Conservation (phyloP, 257 asterid species). For the Solanum okadae region DNA sequence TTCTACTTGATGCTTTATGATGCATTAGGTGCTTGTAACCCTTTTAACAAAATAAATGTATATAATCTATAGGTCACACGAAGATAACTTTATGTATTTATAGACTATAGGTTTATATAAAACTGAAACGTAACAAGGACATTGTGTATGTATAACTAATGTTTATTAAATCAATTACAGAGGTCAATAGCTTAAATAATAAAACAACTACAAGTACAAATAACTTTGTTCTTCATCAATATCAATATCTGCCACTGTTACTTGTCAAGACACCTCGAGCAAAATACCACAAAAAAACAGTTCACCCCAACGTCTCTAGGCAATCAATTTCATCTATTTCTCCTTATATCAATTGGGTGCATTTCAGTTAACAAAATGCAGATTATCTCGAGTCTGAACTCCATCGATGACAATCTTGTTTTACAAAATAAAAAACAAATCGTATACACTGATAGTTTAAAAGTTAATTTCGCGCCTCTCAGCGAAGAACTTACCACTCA, state of each 20-base stretch:
- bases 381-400: neutral
- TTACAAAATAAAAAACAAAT: neutral
- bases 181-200: neutral
- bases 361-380: neutral
- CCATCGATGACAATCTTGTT: neutral
- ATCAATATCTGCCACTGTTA: neutral
- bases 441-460: slow-evolving; percentile 5
- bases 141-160: neutral
- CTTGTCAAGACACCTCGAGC: neutral
- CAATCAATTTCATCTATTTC: neutral
- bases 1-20: neutral
- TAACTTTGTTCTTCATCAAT: neutral
- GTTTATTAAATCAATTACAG: neutral
- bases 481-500: slow-evolving; percentile 68
- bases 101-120: neutral
- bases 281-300: neutral
- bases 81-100: neutral
- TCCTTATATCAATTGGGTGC: neutral
- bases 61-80: fast-evolving
- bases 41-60: neutral
- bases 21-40: neutral
- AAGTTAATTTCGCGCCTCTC: slow-evolving; percentile 92
- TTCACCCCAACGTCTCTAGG: neutral
- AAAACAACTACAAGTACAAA: neutral
- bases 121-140: neutral